phyloP scores from a whole-genome alignment of 2,329 filamentous ascomycete species.

The Fusarium keratoplasticum region DNA sequence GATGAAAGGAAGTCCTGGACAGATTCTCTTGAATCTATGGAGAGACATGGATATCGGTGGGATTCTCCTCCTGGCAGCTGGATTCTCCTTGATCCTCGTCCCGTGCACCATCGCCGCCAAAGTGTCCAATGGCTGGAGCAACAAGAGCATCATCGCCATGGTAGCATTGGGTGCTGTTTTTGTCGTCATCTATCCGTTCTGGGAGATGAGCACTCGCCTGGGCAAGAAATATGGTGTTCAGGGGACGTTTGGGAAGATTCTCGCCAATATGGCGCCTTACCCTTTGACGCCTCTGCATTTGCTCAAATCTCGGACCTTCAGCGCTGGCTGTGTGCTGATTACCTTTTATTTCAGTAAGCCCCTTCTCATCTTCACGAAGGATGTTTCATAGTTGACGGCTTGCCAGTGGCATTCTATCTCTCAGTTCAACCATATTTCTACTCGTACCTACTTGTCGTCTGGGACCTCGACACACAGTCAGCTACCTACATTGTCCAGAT shows the following conservation, averaged over 20 bases:
- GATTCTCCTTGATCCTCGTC: slow-evolving; percentile 62
- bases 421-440: slow-evolving; percentile 50
- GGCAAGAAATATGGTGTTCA: slow-evolving; percentile 39
- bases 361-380: too few species aligned
- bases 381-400: background rate
- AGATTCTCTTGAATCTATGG: slow-evolving; percentile 1
- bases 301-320: slow-evolving; percentile 58
- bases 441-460: slow-evolving; percentile 50
- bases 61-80: slow-evolving; percentile 61
- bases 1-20: background rate
- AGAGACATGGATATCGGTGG: slow-evolving; percentile 55
- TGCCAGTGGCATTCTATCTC: slow-evolving; percentile 45
- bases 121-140: slow-evolving; percentile 52
- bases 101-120: slow-evolving; percentile 57
- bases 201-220: slow-evolving; percentile 65
- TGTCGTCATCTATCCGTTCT: slow-evolving; percentile 61
- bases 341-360: slow-evolving; percentile 52
- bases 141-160: slow-evolving; percentile 57
- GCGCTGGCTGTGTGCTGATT: slow-evolving; percentile 35
- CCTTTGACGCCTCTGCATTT: slow-evolving; percentile 50
- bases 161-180: slow-evolving; percentile 61
- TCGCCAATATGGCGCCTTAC: slow-evolving; percentile 44
- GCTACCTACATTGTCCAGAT: slow-evolving; percentile 9
- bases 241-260: slow-evolving; percentile 56
- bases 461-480: slow-evolving; percentile 43